Evolutionary conservation across 805 yeast genomes (phyloP), one percentile per base, ranked within the genome.

Genomic region (Cyberlindnera galapagoensis): DNA sequence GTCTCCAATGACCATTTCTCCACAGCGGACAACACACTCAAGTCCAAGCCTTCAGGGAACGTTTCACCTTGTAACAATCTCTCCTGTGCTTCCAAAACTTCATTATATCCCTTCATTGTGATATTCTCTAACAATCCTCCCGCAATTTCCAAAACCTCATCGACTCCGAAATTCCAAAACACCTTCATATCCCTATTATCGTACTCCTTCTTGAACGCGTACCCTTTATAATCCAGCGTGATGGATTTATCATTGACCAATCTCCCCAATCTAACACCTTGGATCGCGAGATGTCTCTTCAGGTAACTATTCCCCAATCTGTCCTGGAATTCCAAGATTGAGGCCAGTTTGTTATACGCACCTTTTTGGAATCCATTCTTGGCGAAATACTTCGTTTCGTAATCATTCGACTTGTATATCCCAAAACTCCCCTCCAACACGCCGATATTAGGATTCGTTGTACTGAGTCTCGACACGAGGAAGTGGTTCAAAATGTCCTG

Each of bases 111-210:
- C 3, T 17, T 9, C 13, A 15, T 28, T 3, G 46, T 32, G 9
- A 43, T 35, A 26, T 37, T 44, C 7, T 12, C 39, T 27, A 44
- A 16, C 16, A 44, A 11, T 17, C 31, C 8, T 0, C 7, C 26
- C 3, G 40, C 40, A 9, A 51, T 34, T 3, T 28, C 37, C 18
- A 48, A 18, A 4, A 36, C 49, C 24, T 58, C 58, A 26, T 58
- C 59, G 21, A 57, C 50, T 10, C 71, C 76, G 44, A 68, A 56
- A 33, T 71, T 69, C 73, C 76, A 75, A 30, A 76, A 46, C 7
- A 73, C 67, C 6, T 53, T 58, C 34, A 60, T 54, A 46, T 83
- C 92, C 34, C 90, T 64, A 43, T 78, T 79, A 49, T 83, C 90
- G 21, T 30, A 28, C 15, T 24, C 34, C 15, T 21, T 14, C 5